Percentiles rank a stretch among this genome's conserved stretches.
Conservation (phyloP, 116 monocot genomes). For the Papilionanthe hybrid region DNA sequence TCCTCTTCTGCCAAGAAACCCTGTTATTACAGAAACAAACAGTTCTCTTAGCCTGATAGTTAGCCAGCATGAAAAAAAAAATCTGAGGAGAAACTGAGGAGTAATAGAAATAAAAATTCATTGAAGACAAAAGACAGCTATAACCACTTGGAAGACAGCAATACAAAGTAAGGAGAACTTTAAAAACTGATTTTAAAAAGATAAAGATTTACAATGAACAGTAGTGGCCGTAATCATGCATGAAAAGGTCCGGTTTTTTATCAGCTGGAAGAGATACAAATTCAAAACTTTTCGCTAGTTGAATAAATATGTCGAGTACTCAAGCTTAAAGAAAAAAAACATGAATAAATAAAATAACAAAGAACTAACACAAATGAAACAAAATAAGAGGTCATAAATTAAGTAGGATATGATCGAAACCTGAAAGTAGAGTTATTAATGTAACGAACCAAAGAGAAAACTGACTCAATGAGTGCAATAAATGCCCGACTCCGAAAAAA, state of each 20-base stretch:
- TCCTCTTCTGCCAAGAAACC: slow-evolving; percentile 6
- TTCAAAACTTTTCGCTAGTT: background rate
- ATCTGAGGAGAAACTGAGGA: background rate
- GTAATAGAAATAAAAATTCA: background rate
- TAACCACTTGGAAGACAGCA: background rate
- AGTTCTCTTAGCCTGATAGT: background rate
- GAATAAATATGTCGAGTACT: too few relatives aligned
- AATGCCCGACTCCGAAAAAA: background rate
- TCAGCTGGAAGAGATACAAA: background rate
- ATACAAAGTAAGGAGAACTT: background rate
- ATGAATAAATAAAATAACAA: background rate
- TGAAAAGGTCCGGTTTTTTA: background rate
- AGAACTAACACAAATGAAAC: background rate
- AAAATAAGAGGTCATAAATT: background rate
- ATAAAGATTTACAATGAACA: background rate
- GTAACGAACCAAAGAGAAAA: background rate
- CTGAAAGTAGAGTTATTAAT: slow-evolving; percentile 1
- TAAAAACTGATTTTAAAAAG: background rate
- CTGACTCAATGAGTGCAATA: slow-evolving; percentile 6
- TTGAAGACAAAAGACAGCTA: background rate
- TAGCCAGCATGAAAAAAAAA: background rate
- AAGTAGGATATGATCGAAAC: background rate
- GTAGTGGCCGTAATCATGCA: background rate
- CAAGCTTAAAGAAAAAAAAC: too few relatives aligned
- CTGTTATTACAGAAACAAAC: background rate